Conservation (phyloP, 306 rosid species). For the Clitoria ternatea region DNA sequence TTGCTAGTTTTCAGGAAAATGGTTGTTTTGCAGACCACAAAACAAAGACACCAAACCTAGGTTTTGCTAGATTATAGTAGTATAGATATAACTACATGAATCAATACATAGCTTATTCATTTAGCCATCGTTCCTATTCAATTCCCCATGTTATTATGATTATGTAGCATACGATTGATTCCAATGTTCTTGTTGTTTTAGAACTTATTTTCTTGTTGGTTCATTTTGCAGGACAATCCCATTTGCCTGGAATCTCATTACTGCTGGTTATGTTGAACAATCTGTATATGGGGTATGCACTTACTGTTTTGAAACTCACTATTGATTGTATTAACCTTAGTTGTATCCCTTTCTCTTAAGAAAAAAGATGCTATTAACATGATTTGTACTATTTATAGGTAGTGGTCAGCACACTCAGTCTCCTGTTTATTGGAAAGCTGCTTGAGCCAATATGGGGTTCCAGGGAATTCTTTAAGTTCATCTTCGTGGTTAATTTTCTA, state of each 20-base stretch:
- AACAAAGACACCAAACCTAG: background rate
- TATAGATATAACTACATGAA: background rate
- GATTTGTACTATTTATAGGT: slow-evolving; percentile 44
- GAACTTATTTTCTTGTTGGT: slow-evolving; percentile 8
- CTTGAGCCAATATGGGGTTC: slow-evolving; percentile 93
- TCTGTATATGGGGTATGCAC: slow-evolving; percentile 63
- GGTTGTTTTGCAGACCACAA: background rate
- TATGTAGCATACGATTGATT: background rate
- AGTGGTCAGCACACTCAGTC: slow-evolving; percentile 58
- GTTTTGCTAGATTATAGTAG: background rate
- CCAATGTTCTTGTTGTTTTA: background rate
- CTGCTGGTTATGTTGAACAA: slow-evolving; percentile 77
- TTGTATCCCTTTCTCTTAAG: background rate
- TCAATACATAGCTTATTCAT: background rate
- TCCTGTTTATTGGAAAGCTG: slow-evolving; percentile 76
- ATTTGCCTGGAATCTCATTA: slow-evolving; percentile 82
- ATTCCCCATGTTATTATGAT: background rate
- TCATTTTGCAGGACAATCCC: slow-evolving; percentile 76
- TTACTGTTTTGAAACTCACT: background rate
- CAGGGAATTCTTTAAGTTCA: slow-evolving; percentile 85
- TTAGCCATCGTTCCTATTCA: background rate
- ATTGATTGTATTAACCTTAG: background rate
- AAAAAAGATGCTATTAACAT: background rate
- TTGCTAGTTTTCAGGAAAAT: background rate
- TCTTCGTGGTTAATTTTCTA: slow-evolving; percentile 73